Evolutionary conservation across 192 early-diverging fungal species (phyloP).

Genomic region (Neocallimastix lanati): DNA sequence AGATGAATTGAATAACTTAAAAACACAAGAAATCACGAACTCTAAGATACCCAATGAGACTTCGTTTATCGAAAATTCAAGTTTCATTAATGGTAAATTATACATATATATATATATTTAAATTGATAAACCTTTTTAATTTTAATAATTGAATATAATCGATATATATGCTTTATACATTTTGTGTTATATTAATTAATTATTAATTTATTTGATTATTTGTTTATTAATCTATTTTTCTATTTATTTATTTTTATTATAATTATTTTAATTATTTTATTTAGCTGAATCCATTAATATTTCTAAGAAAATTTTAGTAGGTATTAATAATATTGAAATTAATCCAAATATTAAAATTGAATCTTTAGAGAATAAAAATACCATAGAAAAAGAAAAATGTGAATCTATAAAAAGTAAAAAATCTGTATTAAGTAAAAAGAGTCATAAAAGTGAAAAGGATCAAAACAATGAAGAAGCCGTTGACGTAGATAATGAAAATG

Average conservation of each 20-base stretch:
- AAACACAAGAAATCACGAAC: background rate
- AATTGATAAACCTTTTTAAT: too few relatives aligned
- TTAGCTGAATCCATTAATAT: background rate
- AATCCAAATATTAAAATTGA: background rate
- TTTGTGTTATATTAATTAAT: too few relatives aligned
- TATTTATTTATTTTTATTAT: too few relatives aligned
- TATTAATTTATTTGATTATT: too few relatives aligned
- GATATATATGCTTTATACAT: too few relatives aligned
- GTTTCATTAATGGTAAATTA: background rate
- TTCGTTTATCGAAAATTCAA: background rate
- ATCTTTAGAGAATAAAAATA: background rate
- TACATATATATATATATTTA: too few relatives aligned
- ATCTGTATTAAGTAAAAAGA: background rate
- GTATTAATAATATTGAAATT: background rate
- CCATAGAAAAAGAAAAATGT: background rate
- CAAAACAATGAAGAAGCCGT: too few relatives aligned
- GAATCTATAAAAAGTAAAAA: background rate
- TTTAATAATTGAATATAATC: too few relatives aligned
- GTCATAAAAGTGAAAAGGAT: background rate
- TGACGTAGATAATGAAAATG: background rate
- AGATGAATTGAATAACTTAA: background rate
- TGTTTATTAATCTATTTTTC: too few relatives aligned
- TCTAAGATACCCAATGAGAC: background rate
- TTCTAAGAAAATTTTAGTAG: background rate
- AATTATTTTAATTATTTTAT: background rate